Base-by-base conservation (phyloP, 1,284 basidiomycete species). In the Pascua guehoae region DNA sequence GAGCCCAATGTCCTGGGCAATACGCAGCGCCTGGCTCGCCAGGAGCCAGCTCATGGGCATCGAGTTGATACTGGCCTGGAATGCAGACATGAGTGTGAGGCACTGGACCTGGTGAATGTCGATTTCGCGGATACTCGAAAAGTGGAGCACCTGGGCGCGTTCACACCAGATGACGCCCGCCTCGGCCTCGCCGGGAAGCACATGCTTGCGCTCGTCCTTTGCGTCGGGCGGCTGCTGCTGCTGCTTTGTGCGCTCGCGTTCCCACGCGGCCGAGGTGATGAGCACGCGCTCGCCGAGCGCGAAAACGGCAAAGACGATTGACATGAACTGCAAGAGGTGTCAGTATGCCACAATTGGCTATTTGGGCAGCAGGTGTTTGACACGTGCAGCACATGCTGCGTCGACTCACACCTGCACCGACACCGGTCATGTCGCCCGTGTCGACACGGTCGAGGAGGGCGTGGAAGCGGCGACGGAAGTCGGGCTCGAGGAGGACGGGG, bases 1-100 rank as follows among this genome's bases (percentile, higher is more conserved):
- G 62, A 93, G 81, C 47, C 90, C 90, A 46, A 93, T 81, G 78
- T 94, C 90, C 75, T 93, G 91, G 2, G 87, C 89, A 57, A 85
- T 85, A 54, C 90, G 85, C 46, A 93, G 84, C 36, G 89, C 90
- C 73, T 93, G 90, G 45, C 91, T 90, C 49, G 90, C 84, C 49
- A 92, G 81, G 60, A 93, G 83, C 90, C 90, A 94, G 32, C 89
- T 88, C 78, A 91, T 90, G 1, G 90, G 91, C 58, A 93, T 83
- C 67, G 89, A 91, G 70, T 93, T 93, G 65, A 93, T 83, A 53
- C 88, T 88, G 67, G 89, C 91, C 58, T 93, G 80, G 79, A 91
- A 93, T 1, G 89, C 89, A 41, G 91, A 87, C 80, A 92, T 83
- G 54, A 93, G 81, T 61, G 90, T 83, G 71, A 91, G 86, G 74